Evolutionary conservation across 2,329 filamentous ascomycete genomes (phyloP), one percentile per base, ranked within the genome.

Genomic region (Anisogramma anomala): DNA sequence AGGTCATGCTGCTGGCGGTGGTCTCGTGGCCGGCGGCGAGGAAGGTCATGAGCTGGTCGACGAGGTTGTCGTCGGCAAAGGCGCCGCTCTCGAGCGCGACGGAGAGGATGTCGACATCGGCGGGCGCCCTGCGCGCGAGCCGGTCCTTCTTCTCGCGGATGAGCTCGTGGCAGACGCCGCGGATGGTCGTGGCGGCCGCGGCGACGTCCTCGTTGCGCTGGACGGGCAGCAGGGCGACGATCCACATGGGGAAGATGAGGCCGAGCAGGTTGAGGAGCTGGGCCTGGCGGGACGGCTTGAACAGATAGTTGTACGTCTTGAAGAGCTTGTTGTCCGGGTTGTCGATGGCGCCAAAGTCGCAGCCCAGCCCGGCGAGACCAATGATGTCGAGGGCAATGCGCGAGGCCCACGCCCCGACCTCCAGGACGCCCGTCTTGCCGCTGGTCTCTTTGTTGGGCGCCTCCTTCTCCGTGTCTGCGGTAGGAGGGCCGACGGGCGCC

Each of bases 41-140:
- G 64, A 93, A 91, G 0, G 84, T 93, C 84, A 93, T 91, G 56
- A 91, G 73, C 61, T 94, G 86, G 57, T 91, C 82, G 26, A 86
- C 74, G n/a, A 94, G 72, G 46, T 85, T 77, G 36, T 86, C 82
- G 48, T 91, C 84, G 10, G 64, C 72, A 60, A 93, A 91, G 5
- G 69, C 76, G 34, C 82, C 83, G 28, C 78, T 85, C 55, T 80
- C 73, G 35, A 94, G 66, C 13, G 86, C 86, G 0, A 89, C 82
- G 1, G 81, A 85, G 25, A 94, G 66, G 43, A 94, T 91, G 57
- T 94, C 86, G 6, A 74, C 59, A 33, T 78, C 77, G 1, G 61
- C 62, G 18, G 61, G 59, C 45, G 71, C 64, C 45, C 70, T 67
- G 45, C 64, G 62, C 26, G 57, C 61, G 33, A 68, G 53, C 51